Percentiles rank a stretch among this genome's conserved stretches.
Conservation (phyloP, 2,329 filamentous ascomycete species). For the Sphaerostilbella broomeana region DNA sequence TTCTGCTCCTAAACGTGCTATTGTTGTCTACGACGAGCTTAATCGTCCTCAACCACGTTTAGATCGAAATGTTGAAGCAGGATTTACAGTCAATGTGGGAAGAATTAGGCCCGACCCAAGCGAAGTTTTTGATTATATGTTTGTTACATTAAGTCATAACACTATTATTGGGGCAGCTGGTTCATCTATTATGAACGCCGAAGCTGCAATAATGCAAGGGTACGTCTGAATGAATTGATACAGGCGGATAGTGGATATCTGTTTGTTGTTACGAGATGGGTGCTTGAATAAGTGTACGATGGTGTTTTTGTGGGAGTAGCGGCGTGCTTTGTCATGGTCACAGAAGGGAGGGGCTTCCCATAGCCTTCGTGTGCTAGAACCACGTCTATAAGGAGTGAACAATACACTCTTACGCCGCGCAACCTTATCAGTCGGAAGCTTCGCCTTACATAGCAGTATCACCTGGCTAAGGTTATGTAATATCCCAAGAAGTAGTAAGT, state of each 20-base stretch:
- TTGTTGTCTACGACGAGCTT: conserved; percentile 6
- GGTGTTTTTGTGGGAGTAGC: conserved; percentile 3
- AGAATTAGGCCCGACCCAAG: conserved; percentile 6
- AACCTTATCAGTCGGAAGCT: conserved; percentile 1
- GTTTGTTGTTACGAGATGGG: conserved; percentile 4
- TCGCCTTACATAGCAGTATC: conserved; percentile 1
- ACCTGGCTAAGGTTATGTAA: conserved; percentile 1
- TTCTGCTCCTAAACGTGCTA: conserved; percentile 6
- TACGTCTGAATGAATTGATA: conserved; percentile 8
- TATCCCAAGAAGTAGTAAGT: conserved; percentile 2
- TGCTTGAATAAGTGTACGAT: conserved; percentile 3
- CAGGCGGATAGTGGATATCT: conserved; percentile 1
- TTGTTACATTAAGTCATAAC: conserved; percentile 7
- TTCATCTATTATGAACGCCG: conserved; percentile 4
- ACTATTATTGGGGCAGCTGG: conserved; percentile 6
- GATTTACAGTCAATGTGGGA: conserved; percentile 7
- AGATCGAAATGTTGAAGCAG: conserved; percentile 6
- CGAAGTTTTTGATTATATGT: conserved; percentile 7
- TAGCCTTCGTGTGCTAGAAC: conserved; percentile 1
- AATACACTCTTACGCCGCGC: conserved; percentile 1
- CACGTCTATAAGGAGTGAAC: conserved; percentile 1
- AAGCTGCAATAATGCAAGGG: conserved; percentile 5
- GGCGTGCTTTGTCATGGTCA: conserved; percentile 2
- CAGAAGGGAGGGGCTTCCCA: conserved; percentile 2
- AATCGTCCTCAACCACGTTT: conserved; percentile 8